A percentile compares a stretch with the other conserved stretches of the same genome.
These are phyloP conservation scores for Eragrostis nindensis DNA, from an alignment of 176 grass and related monocot genomes.

Conservation along the genomic window DNA sequence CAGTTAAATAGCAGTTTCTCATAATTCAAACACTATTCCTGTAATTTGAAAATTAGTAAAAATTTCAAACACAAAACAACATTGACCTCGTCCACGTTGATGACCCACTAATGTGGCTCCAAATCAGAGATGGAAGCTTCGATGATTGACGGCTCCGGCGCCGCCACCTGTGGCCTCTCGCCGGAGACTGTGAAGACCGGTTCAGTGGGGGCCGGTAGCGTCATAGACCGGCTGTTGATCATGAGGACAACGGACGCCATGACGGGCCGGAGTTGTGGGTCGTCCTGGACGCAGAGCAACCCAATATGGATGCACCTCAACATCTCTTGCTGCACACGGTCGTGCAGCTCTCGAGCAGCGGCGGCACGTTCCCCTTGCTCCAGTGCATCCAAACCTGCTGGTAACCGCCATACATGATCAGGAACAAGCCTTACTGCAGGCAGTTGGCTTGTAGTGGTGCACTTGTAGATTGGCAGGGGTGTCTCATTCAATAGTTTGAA, in stretches of 20 bases:
- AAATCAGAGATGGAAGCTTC: slow-evolving; percentile 35
- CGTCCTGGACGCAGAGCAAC: slow-evolving; percentile 50
- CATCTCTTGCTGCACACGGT: slow-evolving; percentile 9
- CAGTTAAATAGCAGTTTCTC: background rate
- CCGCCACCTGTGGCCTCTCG: background rate
- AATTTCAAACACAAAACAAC: background rate
- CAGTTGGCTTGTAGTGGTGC: too few species aligned
- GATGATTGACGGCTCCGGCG: slow-evolving; percentile 11
- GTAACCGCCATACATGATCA: too few species aligned
- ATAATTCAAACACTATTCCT: background rate
- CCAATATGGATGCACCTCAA: slow-evolving; percentile 51
- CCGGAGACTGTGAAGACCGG: slow-evolving; percentile 27
- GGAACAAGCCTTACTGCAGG: too few species aligned
- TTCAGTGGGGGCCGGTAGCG: slow-evolving; percentile 21
- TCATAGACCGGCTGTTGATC: slow-evolving; percentile 51
- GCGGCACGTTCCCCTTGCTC: slow-evolving; percentile 6
- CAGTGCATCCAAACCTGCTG: slow-evolving; percentile 43
- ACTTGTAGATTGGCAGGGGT: too few species aligned
- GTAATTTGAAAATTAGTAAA: background rate
- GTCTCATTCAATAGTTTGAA: too few species aligned
- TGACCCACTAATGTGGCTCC: slow-evolving; percentile 33
- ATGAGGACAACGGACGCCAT: slow-evolving; percentile 52
- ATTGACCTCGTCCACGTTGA: background rate
- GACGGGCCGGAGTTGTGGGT: slow-evolving; percentile 19
- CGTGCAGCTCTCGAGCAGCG: slow-evolving; percentile 23